These are phyloP conservation scores for Chlamydomonas sphaeroides DNA, from an alignment of 139 green algal species.

Conservation along the genomic window DNA sequence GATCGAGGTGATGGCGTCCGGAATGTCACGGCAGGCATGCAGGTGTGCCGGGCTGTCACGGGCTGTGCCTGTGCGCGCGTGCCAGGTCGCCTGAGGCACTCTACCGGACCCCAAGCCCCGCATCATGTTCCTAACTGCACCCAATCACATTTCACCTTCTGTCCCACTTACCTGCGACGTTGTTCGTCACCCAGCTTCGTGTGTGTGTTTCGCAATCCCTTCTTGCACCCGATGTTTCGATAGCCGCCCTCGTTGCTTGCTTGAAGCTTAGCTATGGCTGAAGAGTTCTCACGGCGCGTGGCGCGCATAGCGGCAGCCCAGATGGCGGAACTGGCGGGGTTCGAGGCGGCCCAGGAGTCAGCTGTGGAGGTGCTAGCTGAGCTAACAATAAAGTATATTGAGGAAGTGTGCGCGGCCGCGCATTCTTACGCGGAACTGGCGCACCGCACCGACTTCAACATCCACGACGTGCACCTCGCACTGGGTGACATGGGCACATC, in stretches of 20 bases:
- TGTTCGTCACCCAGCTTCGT: not conserved
- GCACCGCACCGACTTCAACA: slow-evolving; percentile 74
- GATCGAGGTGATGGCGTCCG: no score
- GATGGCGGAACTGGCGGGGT: slow-evolving; percentile 73
- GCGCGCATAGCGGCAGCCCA: slow-evolving; percentile 70
- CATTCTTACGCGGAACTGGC: slow-evolving; percentile 83
- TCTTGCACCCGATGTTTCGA: no score
- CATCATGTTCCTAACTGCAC: no score
- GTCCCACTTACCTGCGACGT: no score
- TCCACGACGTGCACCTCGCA: slow-evolving; percentile 77
- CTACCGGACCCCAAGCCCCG: no score
- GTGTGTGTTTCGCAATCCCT: not conserved
- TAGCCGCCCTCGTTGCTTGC: not conserved
- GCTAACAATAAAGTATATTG: slow-evolving; percentile 81
- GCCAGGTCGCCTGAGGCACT: no score
- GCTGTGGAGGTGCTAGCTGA: slow-evolving; percentile 83
- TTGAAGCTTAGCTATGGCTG: slow-evolving; percentile 64
- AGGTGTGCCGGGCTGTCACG: no score
- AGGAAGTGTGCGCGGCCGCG: slow-evolving; percentile 65
- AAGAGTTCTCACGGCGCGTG: slow-evolving; percentile 72
- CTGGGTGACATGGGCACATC: slow-evolving; percentile 79
- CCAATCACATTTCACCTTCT: no score
- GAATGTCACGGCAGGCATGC: no score
- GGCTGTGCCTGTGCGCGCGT: no score
- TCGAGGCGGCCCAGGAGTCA: slow-evolving; percentile 78